phyloP scores from a whole-genome alignment of 1,139 yeast species.

The Candida sp. region DNA sequence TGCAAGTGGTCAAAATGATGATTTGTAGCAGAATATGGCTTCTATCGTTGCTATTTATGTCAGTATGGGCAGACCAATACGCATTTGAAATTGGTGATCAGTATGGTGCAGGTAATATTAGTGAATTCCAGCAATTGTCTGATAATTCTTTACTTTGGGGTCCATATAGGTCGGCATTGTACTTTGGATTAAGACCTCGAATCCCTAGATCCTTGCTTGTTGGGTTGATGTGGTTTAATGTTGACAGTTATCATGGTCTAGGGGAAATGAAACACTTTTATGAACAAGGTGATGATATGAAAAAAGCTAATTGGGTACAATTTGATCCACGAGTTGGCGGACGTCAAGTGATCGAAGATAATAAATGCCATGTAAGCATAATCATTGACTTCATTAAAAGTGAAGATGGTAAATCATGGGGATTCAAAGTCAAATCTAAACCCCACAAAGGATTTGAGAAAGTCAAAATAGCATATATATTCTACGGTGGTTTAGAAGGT shows the following conservation, averaged over 20 bases:
- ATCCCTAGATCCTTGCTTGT: slow-evolving; percentile 72
- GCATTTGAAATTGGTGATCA: slow-evolving; percentile 8
- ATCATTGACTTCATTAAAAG: slow-evolving; percentile 76
- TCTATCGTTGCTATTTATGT: neutral
- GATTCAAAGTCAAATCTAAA: slow-evolving; percentile 58
- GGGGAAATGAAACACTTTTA: slow-evolving; percentile 71
- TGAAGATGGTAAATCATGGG: slow-evolving; percentile 76
- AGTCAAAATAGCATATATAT: slow-evolving; percentile 61
- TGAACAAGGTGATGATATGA: slow-evolving; percentile 70
- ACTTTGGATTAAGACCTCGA: slow-evolving; percentile 83
- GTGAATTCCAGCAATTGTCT: slow-evolving; percentile 23
- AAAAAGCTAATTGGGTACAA: slow-evolving; percentile 78
- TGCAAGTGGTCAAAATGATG: neutral
- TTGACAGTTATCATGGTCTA: slow-evolving; percentile 58
- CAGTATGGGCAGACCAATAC: slow-evolving; percentile 5
- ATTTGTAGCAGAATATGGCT: neutral
- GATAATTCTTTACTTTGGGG: slow-evolving; percentile 67
- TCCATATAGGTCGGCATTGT: slow-evolving; percentile 84
- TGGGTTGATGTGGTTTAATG: slow-evolving; percentile 90
- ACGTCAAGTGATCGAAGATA: slow-evolving; percentile 67
- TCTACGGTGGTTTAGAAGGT: slow-evolving; percentile 77
- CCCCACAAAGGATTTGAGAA: slow-evolving; percentile 51
- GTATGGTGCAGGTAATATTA: slow-evolving; percentile 12
- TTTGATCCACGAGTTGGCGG: slow-evolving; percentile 94
- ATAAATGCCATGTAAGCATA: slow-evolving; percentile 58